phyloP scores from a whole-genome alignment of 257 asterid genomes.

The Solanum medicagineum region DNA sequence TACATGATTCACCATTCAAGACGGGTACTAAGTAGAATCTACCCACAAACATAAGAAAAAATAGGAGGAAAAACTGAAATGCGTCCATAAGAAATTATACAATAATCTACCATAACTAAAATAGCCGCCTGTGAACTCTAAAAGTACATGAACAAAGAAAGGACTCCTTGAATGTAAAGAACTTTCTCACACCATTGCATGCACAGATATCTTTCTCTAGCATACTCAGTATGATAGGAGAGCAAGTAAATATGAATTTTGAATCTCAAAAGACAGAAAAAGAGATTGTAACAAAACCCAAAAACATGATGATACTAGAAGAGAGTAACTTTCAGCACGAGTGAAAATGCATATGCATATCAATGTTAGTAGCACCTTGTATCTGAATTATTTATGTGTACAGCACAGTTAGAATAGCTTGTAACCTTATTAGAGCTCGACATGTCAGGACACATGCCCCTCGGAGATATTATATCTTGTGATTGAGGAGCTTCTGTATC shows the following conservation, averaged over 20 bases:
- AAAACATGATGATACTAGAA: not conserved
- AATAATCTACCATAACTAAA: not conserved
- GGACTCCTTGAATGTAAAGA: not conserved
- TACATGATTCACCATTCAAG: not conserved
- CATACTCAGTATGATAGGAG: not conserved
- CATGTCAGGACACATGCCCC: constrained; percentile 42
- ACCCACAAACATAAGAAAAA: not conserved
- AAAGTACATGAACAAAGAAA: not conserved
- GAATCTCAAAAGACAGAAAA: not conserved
- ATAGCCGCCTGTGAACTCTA: not conserved
- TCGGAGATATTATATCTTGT: constrained; percentile 63
- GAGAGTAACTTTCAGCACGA: not conserved
- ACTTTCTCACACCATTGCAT: not conserved
- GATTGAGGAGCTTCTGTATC: constrained; percentile 55
- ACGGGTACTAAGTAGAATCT: not conserved
- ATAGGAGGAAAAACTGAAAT: not conserved
- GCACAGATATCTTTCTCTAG: not conserved
- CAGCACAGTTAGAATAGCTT: not conserved
- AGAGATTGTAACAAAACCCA: not conserved
- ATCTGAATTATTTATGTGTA: not conserved
- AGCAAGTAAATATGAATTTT: not conserved
- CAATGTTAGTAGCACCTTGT: not conserved
- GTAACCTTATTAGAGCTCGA: constrained; percentile 68
- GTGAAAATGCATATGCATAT: not conserved
- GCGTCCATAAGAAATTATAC: not conserved